Percentiles rank a stretch among this genome's conserved stretches.
Evolutionary conservation across 371 early-diverging fungal genomes (phyloP).

Genomic region (Syncephalastrum racemosum): DNA sequence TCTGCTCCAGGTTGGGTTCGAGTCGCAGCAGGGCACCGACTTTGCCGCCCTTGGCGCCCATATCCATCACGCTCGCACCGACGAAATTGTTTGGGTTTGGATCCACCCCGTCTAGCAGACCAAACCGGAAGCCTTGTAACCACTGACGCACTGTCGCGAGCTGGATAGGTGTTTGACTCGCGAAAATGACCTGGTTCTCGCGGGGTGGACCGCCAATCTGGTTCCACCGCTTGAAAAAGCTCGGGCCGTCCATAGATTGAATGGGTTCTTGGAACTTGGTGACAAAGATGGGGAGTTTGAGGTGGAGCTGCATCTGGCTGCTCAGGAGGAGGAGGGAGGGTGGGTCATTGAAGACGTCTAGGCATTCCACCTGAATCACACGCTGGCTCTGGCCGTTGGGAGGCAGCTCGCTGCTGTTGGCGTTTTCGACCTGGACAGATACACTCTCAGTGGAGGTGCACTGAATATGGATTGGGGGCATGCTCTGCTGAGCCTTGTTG

Average conservation of each 20-base stretch:
- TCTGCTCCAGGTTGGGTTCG: slow-evolving; percentile 86
- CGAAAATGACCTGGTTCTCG: slow-evolving; percentile 75
- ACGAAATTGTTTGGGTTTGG: slow-evolving; percentile 89
- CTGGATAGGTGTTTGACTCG: slow-evolving; percentile 58
- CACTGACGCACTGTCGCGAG: slow-evolving; percentile 45
- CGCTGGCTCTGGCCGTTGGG: slow-evolving; percentile 73
- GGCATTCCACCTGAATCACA: slow-evolving; percentile 72
- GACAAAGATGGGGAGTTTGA: slow-evolving; percentile 78
- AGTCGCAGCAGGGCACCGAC: slow-evolving; percentile 90
- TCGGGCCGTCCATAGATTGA: slow-evolving; percentile 65
- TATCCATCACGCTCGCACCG: slow-evolving; percentile 83
- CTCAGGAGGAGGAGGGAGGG: slow-evolving; percentile 71
- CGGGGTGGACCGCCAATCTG: slow-evolving; percentile 89
- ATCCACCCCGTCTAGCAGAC: slow-evolving; percentile 79
- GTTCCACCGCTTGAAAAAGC: slow-evolving; percentile 94
- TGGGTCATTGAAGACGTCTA: slow-evolving; percentile 50
- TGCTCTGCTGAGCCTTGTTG: slow-evolving; percentile 69
- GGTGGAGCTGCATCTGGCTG: slow-evolving; percentile 48
- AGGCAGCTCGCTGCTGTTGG: background rate
- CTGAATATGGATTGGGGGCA: slow-evolving; percentile 2
- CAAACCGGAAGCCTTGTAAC: slow-evolving; percentile 69
- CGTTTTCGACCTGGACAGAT: background rate
- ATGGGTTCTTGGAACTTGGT: slow-evolving; percentile 90
- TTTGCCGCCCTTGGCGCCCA: slow-evolving; percentile 68
- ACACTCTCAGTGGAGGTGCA: slow-evolving; percentile 5